Conservation (phyloP, 1,284 basidiomycete species). For the Rhodofomes roseus region DNA sequence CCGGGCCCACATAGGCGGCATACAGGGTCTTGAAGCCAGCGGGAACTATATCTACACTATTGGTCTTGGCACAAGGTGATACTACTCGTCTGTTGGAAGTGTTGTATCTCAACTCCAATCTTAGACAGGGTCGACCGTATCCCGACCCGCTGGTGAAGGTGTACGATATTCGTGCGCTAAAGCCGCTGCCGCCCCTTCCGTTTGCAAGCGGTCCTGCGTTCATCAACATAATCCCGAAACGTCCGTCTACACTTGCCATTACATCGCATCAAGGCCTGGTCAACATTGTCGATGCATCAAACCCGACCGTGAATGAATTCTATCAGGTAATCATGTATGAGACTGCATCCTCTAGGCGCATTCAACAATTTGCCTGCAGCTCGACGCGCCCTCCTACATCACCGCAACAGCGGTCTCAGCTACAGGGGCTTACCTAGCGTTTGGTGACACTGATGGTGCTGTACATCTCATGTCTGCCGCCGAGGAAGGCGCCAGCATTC, state of each 20-base stretch:
- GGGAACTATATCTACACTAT: slow-evolving; percentile 83
- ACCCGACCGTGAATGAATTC: slow-evolving; percentile 70
- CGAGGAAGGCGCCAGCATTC: slow-evolving; percentile 59
- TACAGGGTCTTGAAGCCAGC: slow-evolving; percentile 78
- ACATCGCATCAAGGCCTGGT: slow-evolving; percentile 85
- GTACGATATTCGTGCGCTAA: slow-evolving; percentile 85
- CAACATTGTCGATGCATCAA: slow-evolving; percentile 84
- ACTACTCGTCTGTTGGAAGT: slow-evolving; percentile 5
- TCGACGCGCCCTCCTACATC: slow-evolving; percentile 71
- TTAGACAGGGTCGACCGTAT: slow-evolving; percentile 82
- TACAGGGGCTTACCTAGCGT: slow-evolving; percentile 87
- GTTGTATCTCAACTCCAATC: not conserved
- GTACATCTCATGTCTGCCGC: slow-evolving; percentile 84
- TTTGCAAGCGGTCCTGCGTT: slow-evolving; percentile 90
- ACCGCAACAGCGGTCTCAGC: slow-evolving; percentile 83
- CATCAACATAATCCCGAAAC: slow-evolving; percentile 80
- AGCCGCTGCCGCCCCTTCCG: slow-evolving; percentile 77
- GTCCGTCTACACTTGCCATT: slow-evolving; percentile 75
- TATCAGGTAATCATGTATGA: slow-evolving; percentile 54
- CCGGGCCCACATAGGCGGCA: slow-evolving; percentile 77
- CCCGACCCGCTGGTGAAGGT: slow-evolving; percentile 93
- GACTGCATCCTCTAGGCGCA: not conserved
- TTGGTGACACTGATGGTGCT: slow-evolving; percentile 85
- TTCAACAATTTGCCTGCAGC: slow-evolving; percentile 34
- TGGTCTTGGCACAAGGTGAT: slow-evolving; percentile 80